A percentile compares a stretch with the other conserved stretches of the same genome.
phyloP scores from a whole-genome alignment of 805 yeast genomes.

The Zygotorulaspora sp. region DNA sequence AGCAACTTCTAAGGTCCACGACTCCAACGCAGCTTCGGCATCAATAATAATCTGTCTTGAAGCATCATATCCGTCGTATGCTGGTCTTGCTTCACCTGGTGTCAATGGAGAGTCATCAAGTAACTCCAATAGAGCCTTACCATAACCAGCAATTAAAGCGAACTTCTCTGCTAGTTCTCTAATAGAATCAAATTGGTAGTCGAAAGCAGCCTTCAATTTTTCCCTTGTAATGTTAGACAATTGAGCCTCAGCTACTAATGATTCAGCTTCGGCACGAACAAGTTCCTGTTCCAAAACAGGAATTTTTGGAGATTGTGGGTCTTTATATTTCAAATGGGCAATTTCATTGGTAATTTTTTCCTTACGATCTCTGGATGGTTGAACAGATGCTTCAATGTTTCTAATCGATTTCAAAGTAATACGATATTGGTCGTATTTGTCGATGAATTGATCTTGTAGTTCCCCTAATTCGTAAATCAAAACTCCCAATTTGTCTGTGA shows the following conservation, averaged over 20 bases:
- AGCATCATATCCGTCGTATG: conserved; percentile 97
- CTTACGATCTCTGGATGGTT: conserved; percentile 97
- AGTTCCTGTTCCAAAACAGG: conserved; percentile 95
- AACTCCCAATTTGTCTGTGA: conserved; percentile 96
- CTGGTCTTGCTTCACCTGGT: conserved; percentile 98
- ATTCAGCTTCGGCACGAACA: conserved; percentile 98
- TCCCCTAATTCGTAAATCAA: conserved; percentile 94
- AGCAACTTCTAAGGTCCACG: conserved; percentile 96
- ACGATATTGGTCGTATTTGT: conserved; percentile 97
- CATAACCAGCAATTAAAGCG: conserved; percentile 97
- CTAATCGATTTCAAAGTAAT: conserved; percentile 90
- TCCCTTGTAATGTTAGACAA: conserved; percentile 97
- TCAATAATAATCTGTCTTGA: conserved; percentile 96
- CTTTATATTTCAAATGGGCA: conserved; percentile 96
- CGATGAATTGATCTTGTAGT: conserved; percentile 96
- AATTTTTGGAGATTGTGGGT: conserved; percentile 95
- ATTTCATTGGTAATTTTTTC: conserved; percentile 96
- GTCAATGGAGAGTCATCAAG: conserved; percentile 96
- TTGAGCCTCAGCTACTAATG: conserved; percentile 98
- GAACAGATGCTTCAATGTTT: conserved; percentile 96
- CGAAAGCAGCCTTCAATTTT: conserved; percentile 94
- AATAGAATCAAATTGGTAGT: conserved; percentile 92
- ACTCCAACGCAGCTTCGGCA: conserved; percentile 90
- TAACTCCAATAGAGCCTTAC: conserved; percentile 93
- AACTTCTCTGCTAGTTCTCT: conserved; percentile 95